Evolutionary conservation across 2,329 filamentous ascomycete species (phyloP).

Genomic region (Clonostachys rosea): DNA sequence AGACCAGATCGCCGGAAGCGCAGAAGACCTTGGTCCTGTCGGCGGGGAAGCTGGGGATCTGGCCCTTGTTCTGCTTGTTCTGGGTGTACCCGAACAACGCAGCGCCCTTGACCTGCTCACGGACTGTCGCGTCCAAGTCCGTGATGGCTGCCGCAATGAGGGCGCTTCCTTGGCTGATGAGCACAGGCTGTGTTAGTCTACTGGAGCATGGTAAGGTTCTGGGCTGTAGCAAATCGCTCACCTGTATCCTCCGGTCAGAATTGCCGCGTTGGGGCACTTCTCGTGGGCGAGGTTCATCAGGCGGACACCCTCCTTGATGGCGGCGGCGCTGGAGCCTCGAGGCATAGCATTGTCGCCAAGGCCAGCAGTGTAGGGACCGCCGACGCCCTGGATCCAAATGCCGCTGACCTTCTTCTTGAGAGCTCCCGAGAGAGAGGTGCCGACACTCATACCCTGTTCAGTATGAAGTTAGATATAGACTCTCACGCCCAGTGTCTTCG

Average conservation of each 20-base stretch:
- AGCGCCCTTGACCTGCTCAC: conserved; percentile 26
- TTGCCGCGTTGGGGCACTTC: conserved; percentile 36
- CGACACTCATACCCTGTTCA: conserved; percentile 15
- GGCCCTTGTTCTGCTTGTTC: conserved; percentile 31
- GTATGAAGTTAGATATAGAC: neutral
- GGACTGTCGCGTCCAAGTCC: conserved; percentile 17
- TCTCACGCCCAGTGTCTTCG: neutral
- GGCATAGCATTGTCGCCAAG: conserved; percentile 28
- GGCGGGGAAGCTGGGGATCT: conserved; percentile 28
- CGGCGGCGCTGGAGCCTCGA: conserved; percentile 23
- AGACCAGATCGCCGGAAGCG: conserved; percentile 26
- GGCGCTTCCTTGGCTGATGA: conserved; percentile 31
- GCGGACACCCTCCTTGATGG: conserved; percentile 32
- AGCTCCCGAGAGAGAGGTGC: conserved; percentile 17
- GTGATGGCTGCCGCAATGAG: conserved; percentile 31
- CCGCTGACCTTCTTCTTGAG: conserved; percentile 18
- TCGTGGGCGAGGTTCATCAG: conserved; percentile 30
- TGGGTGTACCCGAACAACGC: conserved; percentile 35
- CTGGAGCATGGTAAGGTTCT: neutral
- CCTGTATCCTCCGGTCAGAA: conserved; percentile 34
- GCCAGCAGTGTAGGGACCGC: conserved; percentile 27
- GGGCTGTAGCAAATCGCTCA: neutral
- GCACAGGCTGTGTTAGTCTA: neutral
- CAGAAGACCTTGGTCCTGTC: conserved; percentile 30
- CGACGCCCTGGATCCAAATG: conserved; percentile 39